Base-by-base conservation (phyloP, 352 stramenopile genomes). In the Pythium vanterpoolii region DNA sequence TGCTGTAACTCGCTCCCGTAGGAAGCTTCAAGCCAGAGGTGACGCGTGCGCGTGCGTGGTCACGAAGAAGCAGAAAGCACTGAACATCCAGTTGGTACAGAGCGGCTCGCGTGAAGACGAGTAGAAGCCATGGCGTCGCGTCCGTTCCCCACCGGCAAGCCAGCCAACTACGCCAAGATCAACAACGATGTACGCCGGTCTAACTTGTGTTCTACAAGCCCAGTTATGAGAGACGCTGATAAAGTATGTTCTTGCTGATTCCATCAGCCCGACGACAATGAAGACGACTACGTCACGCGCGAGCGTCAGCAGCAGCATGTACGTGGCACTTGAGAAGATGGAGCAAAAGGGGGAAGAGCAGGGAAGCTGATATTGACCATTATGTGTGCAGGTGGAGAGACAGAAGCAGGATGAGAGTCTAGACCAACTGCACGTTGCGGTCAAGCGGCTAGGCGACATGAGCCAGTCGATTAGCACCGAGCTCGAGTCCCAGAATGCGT, bases 321-420 rank as follows among this genome's bases (percentile, higher is more conserved):
- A 40, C 21, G 64, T 36, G 4, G n/a, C 33, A 33, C 24, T 50
- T 11, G 38, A 40, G 9, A 27, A 11, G 21, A 19, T 38, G 18
- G 40, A 53, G 55, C 21, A 28, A 46, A 16, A 24, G 40, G 27
- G n/a, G 13, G 38, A 43, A 6, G n/a, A n/a, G n/a, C n/a, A 43
- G 11, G 7, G 40, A 46, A 9, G 26, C 45, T 44, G 5, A 54
- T 38, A 10, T n/a, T n/a, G n/a, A 5, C 14, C 31, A 19, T 24
- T 40, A 18, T 2, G 48, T 36, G 19, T 26, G 42, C 24, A 82
- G 69, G 18, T 82, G 19, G 84, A 94, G 60, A 82, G 82, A 24
- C 73, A 90, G 54, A 92, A 91, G 67, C 84, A 94, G 56, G 84
- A 94, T 47, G 84, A 94, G 60, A 91, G 70, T 63, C 61, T 94